Evolutionary conservation across 2,329 filamentous ascomycete species (phyloP).

Genomic region (Neopestalotiopsis rosae): DNA sequence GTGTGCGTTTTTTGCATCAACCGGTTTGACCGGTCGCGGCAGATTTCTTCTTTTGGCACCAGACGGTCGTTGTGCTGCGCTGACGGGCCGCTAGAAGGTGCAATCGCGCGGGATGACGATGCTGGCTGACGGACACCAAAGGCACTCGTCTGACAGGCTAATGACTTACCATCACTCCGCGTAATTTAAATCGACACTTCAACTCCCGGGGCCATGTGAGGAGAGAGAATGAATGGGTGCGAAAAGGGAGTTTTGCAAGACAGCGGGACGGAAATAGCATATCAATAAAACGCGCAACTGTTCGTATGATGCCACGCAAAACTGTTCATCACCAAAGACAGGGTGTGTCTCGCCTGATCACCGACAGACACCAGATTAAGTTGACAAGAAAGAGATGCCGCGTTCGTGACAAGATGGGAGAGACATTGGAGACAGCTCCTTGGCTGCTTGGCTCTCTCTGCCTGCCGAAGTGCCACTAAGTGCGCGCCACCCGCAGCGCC

Average conservation of each 20-base stretch:
- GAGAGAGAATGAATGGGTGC: background rate
- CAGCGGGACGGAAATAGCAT: background rate
- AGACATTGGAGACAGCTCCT: background rate
- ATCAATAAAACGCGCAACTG: background rate
- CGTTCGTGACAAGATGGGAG: background rate
- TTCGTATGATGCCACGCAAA: background rate
- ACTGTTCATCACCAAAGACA: background rate
- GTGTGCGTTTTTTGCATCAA: background rate
- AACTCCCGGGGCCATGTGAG: background rate
- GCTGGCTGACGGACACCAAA: background rate
- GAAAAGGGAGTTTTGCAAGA: background rate
- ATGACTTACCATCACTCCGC: slow-evolving; percentile 1
- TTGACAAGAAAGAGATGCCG: background rate
- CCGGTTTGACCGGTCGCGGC: background rate
- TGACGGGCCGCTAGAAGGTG: background rate
- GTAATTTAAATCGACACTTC: background rate
- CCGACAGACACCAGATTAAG: background rate
- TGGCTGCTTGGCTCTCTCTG: too few species aligned
- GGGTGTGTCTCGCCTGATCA: background rate
- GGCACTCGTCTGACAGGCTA: background rate
- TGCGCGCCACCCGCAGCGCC: too few species aligned
- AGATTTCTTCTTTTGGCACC: background rate
- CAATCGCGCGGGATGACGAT: background rate
- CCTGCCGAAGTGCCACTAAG: too few species aligned
- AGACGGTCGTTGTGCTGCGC: background rate